Evolutionary conservation across 371 early-diverging fungal genomes (phyloP).

Genomic region (Mortierella sp.): DNA sequence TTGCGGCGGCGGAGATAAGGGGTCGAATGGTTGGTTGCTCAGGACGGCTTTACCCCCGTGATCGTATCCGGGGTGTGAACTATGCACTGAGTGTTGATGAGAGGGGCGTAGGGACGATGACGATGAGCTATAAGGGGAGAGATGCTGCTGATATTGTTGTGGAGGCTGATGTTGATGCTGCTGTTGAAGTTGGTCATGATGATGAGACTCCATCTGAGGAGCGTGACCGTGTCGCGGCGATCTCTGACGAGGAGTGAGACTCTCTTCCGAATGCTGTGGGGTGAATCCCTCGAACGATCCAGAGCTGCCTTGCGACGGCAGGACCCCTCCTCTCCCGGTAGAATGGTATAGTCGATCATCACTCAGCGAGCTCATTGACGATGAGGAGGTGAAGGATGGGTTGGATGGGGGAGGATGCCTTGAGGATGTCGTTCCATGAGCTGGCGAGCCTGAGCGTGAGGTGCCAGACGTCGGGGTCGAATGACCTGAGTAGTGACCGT

Average conservation of each 20-base stretch:
- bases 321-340: constrained; percentile 34
- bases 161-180: constrained; percentile 1
- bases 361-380: constrained; percentile 24
- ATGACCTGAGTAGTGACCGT: constrained; percentile 18
- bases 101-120: background rate
- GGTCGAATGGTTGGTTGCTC: background rate
- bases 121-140: constrained; percentile 9
- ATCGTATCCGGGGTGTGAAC: constrained; percentile 6
- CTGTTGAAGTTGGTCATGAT: background rate
- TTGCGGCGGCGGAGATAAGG: background rate
- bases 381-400: constrained; percentile 39
- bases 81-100: constrained; percentile 7
- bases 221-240: constrained; percentile 14
- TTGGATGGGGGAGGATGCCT: constrained; percentile 30
- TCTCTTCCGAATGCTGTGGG: constrained; percentile 9
- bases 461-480: constrained; percentile 18
- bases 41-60: constrained; percentile 3
- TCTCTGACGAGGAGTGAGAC: constrained; percentile 3
- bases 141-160: constrained; percentile 16
- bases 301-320: constrained; percentile 22
- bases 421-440: constrained; percentile 22
- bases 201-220: constrained; percentile 3
- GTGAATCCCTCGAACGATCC: constrained; percentile 15
- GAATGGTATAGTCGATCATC: constrained; percentile 43
- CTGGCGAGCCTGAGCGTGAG: constrained; percentile 40